These are phyloP conservation scores for Malus domestica DNA, from an alignment of 306 rosid species.

Conservation along the genomic window DNA sequence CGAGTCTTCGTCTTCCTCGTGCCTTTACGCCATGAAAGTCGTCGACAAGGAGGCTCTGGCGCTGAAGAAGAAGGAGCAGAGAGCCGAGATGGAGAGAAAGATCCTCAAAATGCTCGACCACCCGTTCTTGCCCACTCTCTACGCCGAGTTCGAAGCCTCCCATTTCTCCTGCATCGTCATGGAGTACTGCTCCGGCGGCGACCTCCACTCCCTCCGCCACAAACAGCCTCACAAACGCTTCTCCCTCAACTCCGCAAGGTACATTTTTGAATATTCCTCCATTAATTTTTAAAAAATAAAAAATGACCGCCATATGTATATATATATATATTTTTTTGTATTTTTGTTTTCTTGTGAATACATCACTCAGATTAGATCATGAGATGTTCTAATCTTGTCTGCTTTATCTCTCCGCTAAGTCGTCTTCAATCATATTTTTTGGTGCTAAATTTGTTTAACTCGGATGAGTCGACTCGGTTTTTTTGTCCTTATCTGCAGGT, in stretches of 20 bases:
- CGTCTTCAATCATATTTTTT: constrained; percentile 13
- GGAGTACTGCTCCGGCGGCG: constrained; percentile 96
- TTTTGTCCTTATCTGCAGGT: constrained; percentile 34
- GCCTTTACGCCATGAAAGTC: constrained; percentile 86
- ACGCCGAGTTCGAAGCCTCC: constrained; percentile 92
- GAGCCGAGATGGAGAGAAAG: constrained; percentile 92
- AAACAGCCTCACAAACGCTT: constrained; percentile 63
- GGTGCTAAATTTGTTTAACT: not conserved
- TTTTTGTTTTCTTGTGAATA: constrained; percentile 26
- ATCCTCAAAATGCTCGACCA: constrained; percentile 93
- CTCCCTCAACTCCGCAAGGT: constrained; percentile 81
- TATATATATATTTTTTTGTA: not conserved
- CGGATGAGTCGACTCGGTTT: not conserved
- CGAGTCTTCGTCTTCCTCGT: not conserved
- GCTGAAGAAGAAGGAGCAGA: constrained; percentile 61
- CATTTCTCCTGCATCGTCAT: constrained; percentile 91
- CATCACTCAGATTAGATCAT: not conserved
- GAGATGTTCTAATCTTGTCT: constrained; percentile 33
- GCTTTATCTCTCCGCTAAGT: constrained; percentile 20
- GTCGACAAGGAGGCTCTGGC: constrained; percentile 85
- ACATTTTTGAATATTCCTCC: not conserved
- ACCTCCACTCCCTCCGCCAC: constrained; percentile 80
- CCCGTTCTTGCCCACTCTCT: constrained; percentile 79
- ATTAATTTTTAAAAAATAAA: not conserved
- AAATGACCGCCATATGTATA: not conserved